A percentile compares a stretch with the other conserved stretches of the same genome.
phyloP scores from a whole-genome alignment of 106 monocot genomes.

The Allium sativum region DNA sequence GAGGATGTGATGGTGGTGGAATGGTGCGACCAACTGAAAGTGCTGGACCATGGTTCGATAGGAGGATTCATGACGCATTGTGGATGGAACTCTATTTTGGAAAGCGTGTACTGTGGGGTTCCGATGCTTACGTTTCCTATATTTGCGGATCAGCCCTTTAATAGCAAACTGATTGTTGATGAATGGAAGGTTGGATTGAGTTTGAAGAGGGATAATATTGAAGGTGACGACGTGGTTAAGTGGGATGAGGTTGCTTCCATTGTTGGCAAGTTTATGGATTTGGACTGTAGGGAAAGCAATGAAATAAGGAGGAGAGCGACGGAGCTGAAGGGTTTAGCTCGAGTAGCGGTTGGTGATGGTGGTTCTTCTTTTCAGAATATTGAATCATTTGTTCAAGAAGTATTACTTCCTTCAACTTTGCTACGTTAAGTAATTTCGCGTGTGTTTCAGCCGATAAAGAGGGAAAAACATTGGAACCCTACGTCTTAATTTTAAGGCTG shows the following conservation, averaged over 20 bases:
- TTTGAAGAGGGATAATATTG: conserved; percentile 9
- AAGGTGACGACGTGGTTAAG: conserved; percentile 6
- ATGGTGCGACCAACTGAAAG: conserved; percentile 30
- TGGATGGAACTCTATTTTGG: conserved; percentile 70
- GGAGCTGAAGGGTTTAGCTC: conserved; percentile 8
- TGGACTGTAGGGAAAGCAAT: neutral
- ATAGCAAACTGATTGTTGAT: conserved; percentile 30
- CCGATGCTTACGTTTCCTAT: conserved; percentile 53
- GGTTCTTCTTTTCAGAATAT: neutral
- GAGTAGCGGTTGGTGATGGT: neutral
- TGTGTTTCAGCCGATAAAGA: too few species aligned
- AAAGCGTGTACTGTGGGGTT: conserved; percentile 32
- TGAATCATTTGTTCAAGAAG: neutral
- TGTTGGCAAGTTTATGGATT: too few species aligned
- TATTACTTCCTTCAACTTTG: neutral
- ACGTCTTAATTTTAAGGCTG: too few species aligned
- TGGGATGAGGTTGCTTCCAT: too few species aligned
- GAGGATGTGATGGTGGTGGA: neutral
- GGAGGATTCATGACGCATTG: conserved; percentile 72
- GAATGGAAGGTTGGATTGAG: conserved; percentile 40
- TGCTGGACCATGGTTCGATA: conserved; percentile 42
- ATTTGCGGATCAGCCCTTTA: conserved; percentile 34
- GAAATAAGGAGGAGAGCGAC: conserved; percentile 17
- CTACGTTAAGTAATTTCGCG: too few species aligned
- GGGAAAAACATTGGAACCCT: too few species aligned